These are phyloP conservation scores for Perilla frutescens DNA, from an alignment of 257 asterid genomes.

Conservation along the genomic window DNA sequence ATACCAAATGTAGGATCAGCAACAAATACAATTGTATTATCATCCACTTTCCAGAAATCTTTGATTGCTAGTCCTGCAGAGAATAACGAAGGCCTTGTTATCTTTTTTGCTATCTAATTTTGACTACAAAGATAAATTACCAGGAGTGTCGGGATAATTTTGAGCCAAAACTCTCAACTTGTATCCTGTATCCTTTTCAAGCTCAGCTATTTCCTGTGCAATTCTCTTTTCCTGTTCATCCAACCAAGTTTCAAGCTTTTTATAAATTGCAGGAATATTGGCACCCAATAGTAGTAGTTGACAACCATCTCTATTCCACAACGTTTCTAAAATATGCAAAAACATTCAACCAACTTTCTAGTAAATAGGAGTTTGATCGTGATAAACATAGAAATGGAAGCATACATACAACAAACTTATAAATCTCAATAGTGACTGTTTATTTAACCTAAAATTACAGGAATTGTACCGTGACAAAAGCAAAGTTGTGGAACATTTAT, in stretches of 20 bases:
- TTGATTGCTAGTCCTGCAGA: conserved; percentile 78
- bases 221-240: conserved; percentile 75
- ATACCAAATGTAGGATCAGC: conserved; percentile 97
- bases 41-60: conserved; percentile 94
- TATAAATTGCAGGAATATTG: neutral
- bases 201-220: conserved; percentile 67
- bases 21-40: conserved; percentile 81
- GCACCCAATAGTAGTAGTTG: neutral
- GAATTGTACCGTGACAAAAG: no score
- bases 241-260: conserved; percentile 15
- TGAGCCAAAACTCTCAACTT: conserved; percentile 89
- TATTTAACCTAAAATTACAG: no score
- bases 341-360: neutral
- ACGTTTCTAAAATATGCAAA: neutral
- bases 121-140: conserved; percentile 30
- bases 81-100: neutral
- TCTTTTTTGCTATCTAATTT: no score
- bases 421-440: neutral
- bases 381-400: neutral
- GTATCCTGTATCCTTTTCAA: conserved; percentile 87
- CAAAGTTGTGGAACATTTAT: no score
- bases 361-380: neutral
- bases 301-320: neutral
- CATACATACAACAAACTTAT: neutral
- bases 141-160: conserved; percentile 96